Base-by-base conservation (phyloP, 805 yeast genomes). In the Ogataea methanolica region DNA sequence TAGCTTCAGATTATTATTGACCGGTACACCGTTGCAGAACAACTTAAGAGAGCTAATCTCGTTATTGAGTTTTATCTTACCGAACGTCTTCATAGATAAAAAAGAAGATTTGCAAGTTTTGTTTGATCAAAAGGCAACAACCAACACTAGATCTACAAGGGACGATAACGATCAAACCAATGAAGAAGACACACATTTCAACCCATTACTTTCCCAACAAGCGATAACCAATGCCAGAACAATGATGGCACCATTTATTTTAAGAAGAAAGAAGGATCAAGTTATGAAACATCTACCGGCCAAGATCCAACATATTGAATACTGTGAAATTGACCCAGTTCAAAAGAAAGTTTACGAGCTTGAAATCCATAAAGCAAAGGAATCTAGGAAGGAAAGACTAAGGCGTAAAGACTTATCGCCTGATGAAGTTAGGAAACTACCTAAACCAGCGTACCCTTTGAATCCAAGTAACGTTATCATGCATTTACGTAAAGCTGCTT, bases 11-110 rank as follows among this genome's bases (percentile, higher is more conserved):
- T 70, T 94, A 33, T 68, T 94, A 41, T 74, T 94, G 50, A 94
- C 99, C 1, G 99, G 99, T 65, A 94, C 99, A 0, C 99, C 99
- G 7, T 71, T 94, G 50, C 99, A 94, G 63, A 94, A 94, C 62
- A 94, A 94, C 63, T 71, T 94, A 60, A 80, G 82, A 60, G 99
- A 94, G 63, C 75, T 94, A 49, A 90, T 94, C 57, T 90, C 98
- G 1, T 71, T 94, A 50, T 73, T 94, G 50, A 90, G 96, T 38
- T 94, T 94, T 62, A 94, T 94, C 68, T 71, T 94, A 60, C 99
- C 99, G 0, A 68, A 75, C 16, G 71, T 88, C 33, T 94, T 94
- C 65, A 80, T 77, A 46, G 88, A 88, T 23, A 87, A 88, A 62
- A 81, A 83, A 55, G 95, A 88, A 22, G 96, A 89, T 57, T 69